Conservation (phyloP, 345 rosid genomes). For the Populus ilicifolia region DNA sequence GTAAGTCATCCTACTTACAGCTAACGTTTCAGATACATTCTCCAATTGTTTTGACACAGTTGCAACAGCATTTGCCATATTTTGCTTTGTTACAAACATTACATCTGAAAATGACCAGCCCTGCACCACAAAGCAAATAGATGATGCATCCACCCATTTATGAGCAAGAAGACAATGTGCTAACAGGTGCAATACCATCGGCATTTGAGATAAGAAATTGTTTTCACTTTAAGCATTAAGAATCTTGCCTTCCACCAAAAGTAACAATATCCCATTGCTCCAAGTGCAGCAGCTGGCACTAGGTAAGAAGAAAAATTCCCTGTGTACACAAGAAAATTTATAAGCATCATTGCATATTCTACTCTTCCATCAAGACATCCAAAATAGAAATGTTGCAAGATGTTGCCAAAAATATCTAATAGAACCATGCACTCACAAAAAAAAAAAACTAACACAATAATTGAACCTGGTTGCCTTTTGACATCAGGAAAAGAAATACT, state of each 20-base stretch:
- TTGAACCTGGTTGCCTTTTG: not conserved
- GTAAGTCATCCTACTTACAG: constrained; percentile 42
- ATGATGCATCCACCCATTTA: not conserved
- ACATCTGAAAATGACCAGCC: constrained; percentile 86
- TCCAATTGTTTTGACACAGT: constrained; percentile 77
- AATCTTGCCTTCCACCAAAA: constrained; percentile 91
- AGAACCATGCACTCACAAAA: not conserved
- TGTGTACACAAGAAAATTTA: constrained; percentile 23
- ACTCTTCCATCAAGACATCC: not conserved
- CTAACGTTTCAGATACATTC: constrained; percentile 64
- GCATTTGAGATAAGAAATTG: not conserved
- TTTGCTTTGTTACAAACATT: constrained; percentile 87
- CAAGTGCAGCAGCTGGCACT: constrained; percentile 85
- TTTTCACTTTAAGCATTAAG: constrained; percentile 8
- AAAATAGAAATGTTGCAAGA: not conserved
- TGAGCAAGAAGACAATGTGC: not conserved
- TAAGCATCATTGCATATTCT: not conserved
- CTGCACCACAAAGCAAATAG: constrained; percentile 36
- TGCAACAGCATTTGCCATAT: constrained; percentile 78
- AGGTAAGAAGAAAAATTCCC: constrained; percentile 71
- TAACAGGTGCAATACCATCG: constrained; percentile 7
- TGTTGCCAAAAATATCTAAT: not conserved
- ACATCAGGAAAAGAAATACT: not conserved
- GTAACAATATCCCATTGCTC: constrained; percentile 93
- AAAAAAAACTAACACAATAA: not conserved